Evolutionary conservation across 179 eudicot genomes (phyloP).

Genomic region (Spinacia oleracea): DNA sequence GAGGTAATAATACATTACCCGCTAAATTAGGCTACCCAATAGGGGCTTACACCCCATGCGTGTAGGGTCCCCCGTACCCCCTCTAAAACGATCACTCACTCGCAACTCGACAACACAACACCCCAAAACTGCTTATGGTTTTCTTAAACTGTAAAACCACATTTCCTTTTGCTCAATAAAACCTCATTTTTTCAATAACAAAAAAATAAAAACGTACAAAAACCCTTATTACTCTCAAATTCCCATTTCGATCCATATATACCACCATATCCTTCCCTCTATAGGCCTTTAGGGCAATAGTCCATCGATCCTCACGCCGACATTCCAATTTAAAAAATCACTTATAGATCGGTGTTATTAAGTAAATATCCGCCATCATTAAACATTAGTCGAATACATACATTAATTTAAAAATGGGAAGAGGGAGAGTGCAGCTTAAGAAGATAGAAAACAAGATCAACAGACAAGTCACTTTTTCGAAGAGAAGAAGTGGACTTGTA

Average conservation of each 20-base stretch:
- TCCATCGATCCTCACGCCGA: background rate
- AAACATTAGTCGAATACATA: too few relatives aligned
- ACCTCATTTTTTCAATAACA: background rate
- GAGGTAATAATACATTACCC: background rate
- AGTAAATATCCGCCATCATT: too few relatives aligned
- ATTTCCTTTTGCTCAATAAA: background rate
- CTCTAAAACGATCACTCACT: slow-evolving; percentile 13
- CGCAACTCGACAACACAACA: slow-evolving; percentile 30
- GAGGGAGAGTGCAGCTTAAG: slow-evolving; percentile 64
- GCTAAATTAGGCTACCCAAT: background rate
- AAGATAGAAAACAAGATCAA: slow-evolving; percentile 71
- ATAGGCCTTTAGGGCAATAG: background rate
- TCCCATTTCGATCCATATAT: background rate
- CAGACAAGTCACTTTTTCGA: slow-evolving; percentile 69
- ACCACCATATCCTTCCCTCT: background rate
- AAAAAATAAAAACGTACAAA: background rate
- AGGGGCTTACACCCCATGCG: background rate
- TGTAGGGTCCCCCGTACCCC: background rate
- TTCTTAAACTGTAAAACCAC: slow-evolving; percentile 18
- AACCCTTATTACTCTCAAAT: background rate
- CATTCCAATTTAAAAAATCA: background rate
- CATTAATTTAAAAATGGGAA: slow-evolving; percentile 39
- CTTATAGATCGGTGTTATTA: background rate
- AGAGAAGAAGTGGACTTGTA: slow-evolving; percentile 60
- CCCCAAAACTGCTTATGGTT: slow-evolving; percentile 20